These are phyloP conservation scores for Heliosperma pusillum DNA, from an alignment of 148 eudicot species.

Conservation along the genomic window DNA sequence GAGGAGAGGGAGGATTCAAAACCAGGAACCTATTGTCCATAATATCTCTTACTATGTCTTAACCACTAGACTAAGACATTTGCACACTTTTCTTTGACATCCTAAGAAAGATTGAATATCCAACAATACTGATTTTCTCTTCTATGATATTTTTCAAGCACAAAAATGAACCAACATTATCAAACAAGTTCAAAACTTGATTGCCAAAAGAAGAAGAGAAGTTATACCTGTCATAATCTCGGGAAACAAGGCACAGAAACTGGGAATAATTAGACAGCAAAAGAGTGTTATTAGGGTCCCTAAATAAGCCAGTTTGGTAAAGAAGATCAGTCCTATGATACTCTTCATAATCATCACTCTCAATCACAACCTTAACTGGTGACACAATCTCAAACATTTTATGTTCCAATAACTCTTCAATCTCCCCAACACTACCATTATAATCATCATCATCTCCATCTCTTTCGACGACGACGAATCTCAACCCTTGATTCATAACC, in stretches of 20 bases:
- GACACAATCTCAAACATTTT: constrained; percentile 33
- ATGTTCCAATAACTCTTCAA: constrained; percentile 14
- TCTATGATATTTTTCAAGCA: no score
- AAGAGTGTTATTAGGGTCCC: constrained; percentile 62
- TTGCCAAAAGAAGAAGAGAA: neutral
- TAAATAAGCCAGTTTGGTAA: constrained; percentile 52
- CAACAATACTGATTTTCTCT: no score
- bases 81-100: no score
- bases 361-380: constrained; percentile 41
- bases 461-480: neutral
- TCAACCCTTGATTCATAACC: constrained; percentile 24
- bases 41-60: no score
- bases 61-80: no score
- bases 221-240: constrained; percentile 63
- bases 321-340: constrained; percentile 49
- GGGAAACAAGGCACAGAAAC: constrained; percentile 60
- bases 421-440: neutral
- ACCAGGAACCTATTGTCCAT: no score
- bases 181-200: neutral
- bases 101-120: no score
- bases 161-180: no score
- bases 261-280: constrained; percentile 71
- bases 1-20: no score
- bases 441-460: neutral
- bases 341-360: constrained; percentile 54